Base-by-base conservation (phyloP, 2,329 filamentous ascomycete species). In the Dichotomopilus funicola region DNA sequence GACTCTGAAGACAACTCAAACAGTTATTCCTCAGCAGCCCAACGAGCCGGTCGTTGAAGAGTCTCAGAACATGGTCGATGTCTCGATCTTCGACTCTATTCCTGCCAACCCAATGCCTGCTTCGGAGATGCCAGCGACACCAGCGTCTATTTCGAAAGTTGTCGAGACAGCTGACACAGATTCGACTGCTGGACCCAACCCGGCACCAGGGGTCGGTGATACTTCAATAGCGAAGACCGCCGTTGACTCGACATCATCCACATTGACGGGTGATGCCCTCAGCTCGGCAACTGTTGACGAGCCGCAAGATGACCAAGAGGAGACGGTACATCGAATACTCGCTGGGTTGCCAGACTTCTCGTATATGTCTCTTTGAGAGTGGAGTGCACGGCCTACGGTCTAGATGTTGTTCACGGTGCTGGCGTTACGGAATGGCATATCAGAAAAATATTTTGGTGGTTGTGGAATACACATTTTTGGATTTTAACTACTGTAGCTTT, bases 341-440 rank as follows among this genome's bases (percentile, higher is more conserved):
- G 49, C 48, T 2, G 59, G 58, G 8, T 59, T 72, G 1, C 69
- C 70, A 1, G 64, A 72, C 51, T 58, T 72, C 13, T 67, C 69
- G 1, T 72, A 71, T 51, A 72, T 72, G 69, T 53, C 67, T 8
- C 59, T 62, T 46, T 70, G 61, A 62, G 41, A 27, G 19, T 27
- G 19, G 19, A 27, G 19, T 27, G 19, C 19, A 27, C 19, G 19
- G 19, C 19, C 19, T 27, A 27, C 19, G 19, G 19, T 27, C 19
- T 27, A 27, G 19, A 27, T 27, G 19, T 27, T 27, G 19, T 27
- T 27, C 19, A 27, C 19, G 19, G 19, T 27, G 3, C 19, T 27
- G 19, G 19, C 19, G 19, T 27, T 27, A 27, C 19, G 19, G 19
- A 27, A 27, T 27, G 19, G 19, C 19, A 27, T 27, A 27, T 27